A percentile compares a stretch with the other conserved stretches of the same genome.
These are phyloP conservation scores for Sclerotinia minor DNA, from an alignment of 2,329 filamentous ascomycete genomes.

Conservation along the genomic window DNA sequence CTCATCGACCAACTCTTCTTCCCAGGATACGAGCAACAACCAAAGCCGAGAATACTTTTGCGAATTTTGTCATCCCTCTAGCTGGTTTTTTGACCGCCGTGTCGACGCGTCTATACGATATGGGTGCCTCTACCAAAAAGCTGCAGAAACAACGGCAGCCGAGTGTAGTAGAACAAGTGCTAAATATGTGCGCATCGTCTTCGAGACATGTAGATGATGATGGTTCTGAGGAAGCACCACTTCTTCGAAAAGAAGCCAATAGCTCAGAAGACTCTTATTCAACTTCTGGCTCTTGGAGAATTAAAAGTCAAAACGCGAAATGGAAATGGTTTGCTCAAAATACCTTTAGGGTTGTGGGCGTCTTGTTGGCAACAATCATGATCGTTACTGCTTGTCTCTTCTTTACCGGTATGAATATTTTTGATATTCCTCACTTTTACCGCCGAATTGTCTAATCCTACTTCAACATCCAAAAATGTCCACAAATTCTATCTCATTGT, in stretches of 20 bases:
- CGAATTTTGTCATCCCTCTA: conserved; percentile 33
- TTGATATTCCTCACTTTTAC: background rate
- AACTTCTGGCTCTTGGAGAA: background rate
- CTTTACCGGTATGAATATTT: conserved; percentile 21
- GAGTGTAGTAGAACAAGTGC: conserved; percentile 12
- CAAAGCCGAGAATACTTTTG: conserved; percentile 23
- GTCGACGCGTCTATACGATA: conserved; percentile 33
- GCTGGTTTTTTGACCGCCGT: conserved; percentile 31
- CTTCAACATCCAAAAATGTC: background rate
- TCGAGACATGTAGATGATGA: conserved; percentile 11
- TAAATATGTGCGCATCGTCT: conserved; percentile 10
- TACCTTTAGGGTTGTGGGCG: conserved; percentile 35
- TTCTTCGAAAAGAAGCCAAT: conserved; percentile 30
- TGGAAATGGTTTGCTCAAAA: conserved; percentile 32
- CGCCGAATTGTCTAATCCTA: background rate
- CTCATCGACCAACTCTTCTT: background rate
- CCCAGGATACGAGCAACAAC: conserved; percentile 9
- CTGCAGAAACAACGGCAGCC: conserved; percentile 11
- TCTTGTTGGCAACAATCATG: conserved; percentile 31
- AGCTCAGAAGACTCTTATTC: conserved; percentile 12
- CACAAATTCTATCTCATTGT: background rate
- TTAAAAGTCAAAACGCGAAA: background rate
- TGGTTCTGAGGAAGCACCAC: conserved; percentile 32
- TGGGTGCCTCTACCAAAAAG: conserved; percentile 29
- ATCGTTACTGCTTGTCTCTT: conserved; percentile 37